Conservation (phyloP, 441 rosid species). For the Brassica hybrid region DNA sequence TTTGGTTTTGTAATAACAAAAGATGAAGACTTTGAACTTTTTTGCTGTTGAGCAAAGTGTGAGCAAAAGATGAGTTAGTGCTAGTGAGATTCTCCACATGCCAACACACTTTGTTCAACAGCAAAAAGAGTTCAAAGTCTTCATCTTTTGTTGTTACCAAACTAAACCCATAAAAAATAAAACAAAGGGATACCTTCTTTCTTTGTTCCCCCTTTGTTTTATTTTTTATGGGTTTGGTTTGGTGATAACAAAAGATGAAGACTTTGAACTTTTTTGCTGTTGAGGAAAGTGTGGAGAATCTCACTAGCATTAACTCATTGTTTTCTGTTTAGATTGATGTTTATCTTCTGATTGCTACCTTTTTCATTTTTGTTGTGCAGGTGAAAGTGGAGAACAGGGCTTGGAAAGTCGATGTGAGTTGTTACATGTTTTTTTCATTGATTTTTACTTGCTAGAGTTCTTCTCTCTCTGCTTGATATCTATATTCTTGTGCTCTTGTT, state of each 20-base stretch:
- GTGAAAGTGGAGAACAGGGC: conserved; percentile 91
- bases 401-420: conserved; percentile 91
- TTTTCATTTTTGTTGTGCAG: conserved; percentile 50
- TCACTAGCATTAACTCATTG: too few relatives aligned
- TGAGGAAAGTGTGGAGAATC: conserved; percentile 16
- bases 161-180: too few relatives aligned
- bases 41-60: too few relatives aligned
- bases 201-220: too few relatives aligned
- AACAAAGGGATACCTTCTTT: too few relatives aligned
- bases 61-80: too few relatives aligned
- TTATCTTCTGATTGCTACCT: conserved; percentile 1
- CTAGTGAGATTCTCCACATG: too few relatives aligned
- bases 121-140: too few relatives aligned
- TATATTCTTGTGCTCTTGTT: conserved; percentile 4
- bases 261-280: conserved; percentile 3
- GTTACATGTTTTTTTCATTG: neutral
- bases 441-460: neutral
- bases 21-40: neutral
- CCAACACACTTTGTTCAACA: too few relatives aligned
- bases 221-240: neutral
- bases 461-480: conserved; percentile 5
- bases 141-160: too few relatives aligned
- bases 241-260: neutral
- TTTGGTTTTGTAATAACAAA: neutral
- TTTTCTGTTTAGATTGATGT: neutral